Base-by-base conservation (phyloP, 495 filamentous ascomycete genomes). In the Stereocaulon alpinum region DNA sequence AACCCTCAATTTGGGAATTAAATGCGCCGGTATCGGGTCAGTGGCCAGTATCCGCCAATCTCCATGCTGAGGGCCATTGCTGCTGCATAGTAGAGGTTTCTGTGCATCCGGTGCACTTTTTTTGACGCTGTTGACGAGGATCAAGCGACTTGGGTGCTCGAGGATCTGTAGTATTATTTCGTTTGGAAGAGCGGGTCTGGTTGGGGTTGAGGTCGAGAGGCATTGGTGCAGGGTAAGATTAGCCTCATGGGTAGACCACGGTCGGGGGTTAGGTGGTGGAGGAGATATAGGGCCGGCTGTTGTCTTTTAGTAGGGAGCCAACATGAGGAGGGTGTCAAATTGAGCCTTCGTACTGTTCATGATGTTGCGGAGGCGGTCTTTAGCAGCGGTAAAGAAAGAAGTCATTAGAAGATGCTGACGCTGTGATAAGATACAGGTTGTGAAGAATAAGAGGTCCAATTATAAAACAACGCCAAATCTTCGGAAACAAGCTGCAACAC, bases 171-270 rank as follows among this genome's bases (percentile, higher is more conserved):
- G 59, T 40, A 60, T 64, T 27, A 62, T 51, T 63, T 69, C 66
- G 42, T 60, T 41, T 58, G 61, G 62, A 14, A 65, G 49, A 22
- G 55, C 52, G n/a, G 56, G 48, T 27, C 58, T 40, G 17, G 40
- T 48, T 12, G 57, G 52, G 40, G 52, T 55, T 40, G 56, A 61
- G 41, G 41, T 57, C 29, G 66, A 64, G 57, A 61, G 63, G 63
- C 58, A 64, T 34, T 50, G 32, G 47, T 55, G 6, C 20, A 60
- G 58, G 34, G 62, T 42, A 44, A 61, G 7, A 27, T 63, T 68
- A 18, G 66, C 49, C 18, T 60, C 59, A 69, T 69, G 67, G 55
- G 57, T 63, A 47, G 72, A 69, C 68, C 67, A 70, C 63, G 65
- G 60, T 58, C 65, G 61, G 34, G 62, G 58, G 63, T 60, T 49